These are phyloP conservation scores for Logfia minima DNA, from an alignment of 129 eudicot species.

Conservation along the genomic window DNA sequence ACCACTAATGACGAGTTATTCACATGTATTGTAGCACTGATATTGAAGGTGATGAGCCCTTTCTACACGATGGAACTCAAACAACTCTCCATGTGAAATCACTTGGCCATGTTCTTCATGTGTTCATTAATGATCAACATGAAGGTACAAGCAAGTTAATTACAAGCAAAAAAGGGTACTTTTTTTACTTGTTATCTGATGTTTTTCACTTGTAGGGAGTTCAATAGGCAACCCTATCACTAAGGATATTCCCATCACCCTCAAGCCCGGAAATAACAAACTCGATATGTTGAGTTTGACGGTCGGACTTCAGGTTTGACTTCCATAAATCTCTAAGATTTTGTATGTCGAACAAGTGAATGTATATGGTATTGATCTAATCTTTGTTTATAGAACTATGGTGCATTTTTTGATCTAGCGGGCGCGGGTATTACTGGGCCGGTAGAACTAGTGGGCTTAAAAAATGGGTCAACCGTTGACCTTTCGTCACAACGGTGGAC, in stretches of 20 bases:
- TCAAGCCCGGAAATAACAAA: constrained; percentile 54
- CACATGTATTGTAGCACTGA: constrained; percentile 42
- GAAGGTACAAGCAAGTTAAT: constrained; percentile 50
- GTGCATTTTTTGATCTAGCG: constrained; percentile 65
- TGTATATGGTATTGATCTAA: background rate
- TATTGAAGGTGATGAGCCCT: constrained; percentile 61
- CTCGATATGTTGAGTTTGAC: constrained; percentile 88
- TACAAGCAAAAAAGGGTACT: background rate
- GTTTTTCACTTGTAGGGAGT: constrained; percentile 48
- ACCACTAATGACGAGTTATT: background rate
- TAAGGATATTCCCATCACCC: constrained; percentile 54
- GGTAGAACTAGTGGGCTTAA: constrained; percentile 58
- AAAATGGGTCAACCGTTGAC: constrained; percentile 51
- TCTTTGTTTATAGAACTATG: constrained; percentile 63
- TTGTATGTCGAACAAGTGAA: constrained; percentile 13
- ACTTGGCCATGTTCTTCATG: constrained; percentile 82
- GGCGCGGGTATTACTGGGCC: constrained; percentile 98
- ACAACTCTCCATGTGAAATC: constrained; percentile 72
- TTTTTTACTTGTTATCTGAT: background rate
- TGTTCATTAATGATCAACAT: constrained; percentile 71
- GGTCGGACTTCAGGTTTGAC: constrained; percentile 89
- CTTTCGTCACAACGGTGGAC: constrained; percentile 83
- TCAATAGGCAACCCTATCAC: constrained; percentile 51
- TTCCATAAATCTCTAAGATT: constrained; percentile 11
- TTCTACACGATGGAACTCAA: constrained; percentile 70